Base-by-base conservation (phyloP, 2,329 filamentous ascomycete species). In the Neofusicoccum ribis region DNA sequence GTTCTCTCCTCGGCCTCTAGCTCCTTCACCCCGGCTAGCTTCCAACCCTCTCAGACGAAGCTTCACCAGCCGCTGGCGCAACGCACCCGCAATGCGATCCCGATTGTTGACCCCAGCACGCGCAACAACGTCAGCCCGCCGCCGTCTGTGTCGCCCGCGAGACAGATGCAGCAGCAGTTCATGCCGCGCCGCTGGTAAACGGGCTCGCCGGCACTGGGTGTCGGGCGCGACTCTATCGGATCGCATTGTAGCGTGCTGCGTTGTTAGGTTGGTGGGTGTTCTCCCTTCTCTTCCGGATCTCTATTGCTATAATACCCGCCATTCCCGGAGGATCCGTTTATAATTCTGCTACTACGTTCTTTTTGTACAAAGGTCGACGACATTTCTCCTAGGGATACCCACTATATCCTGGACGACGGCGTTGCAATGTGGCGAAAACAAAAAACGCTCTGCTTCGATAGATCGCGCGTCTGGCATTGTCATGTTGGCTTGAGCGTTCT, bases 101-200 rank as follows among this genome's bases (percentile, higher is more conserved):
- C 94, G 66, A 99, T 99, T 77, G 92, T 98, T 80, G 96, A 99
- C 84, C 95, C 95, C 63, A 91, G 87, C 71, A 97, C 94, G 65
- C 93, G 95, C 74, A 88, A 93, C 74, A 90, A 97, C 83, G 89
- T 92, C 65, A 96, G 92, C 82, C 94, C 94, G 70, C 92, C 94
- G 31, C 89, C 89, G 68, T 88, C 86, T 69, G 85, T 89, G 74
- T 88, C 87, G 64, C 87, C 88, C 66, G 85, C 82, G 75, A 84
- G 87, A 70, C 77, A 79, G 81, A 85, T 86, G 83, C 87, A 88
- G 81, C 83, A 85, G 75, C 80, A 83, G 75, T 81, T 80, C 70
- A 74, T 76, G 71, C 69, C 74, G 67, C 80, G 81, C 72, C 81
- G 81, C 75, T 83, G 82, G 81, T 83, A 82, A 70, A 69, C 68